These are phyloP conservation scores for Nicotiana rustica DNA, from an alignment of 305 asterid genomes.

Conservation along the genomic window DNA sequence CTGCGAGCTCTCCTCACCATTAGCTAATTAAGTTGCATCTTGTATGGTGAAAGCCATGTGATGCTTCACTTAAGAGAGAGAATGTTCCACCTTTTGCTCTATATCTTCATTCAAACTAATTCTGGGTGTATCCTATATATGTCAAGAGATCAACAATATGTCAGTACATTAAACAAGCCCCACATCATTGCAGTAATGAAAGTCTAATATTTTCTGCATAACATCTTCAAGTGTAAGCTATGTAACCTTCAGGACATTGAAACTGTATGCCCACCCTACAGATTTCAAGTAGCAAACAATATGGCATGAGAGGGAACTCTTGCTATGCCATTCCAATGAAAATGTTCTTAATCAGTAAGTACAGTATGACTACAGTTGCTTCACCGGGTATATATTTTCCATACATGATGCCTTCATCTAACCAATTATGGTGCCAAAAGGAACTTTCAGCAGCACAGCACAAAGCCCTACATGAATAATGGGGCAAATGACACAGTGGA, in stretches of 20 bases:
- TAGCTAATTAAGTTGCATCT: not conserved
- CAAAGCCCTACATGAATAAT: not conserved
- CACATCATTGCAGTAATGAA: not conserved
- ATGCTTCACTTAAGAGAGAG: not conserved
- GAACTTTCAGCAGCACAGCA: slow-evolving; percentile 3
- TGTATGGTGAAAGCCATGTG: not conserved
- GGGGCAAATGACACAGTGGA: not conserved
- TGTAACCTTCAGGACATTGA: not conserved
- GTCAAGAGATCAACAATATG: slow-evolving; percentile 8
- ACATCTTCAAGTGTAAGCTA: not conserved
- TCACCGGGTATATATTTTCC: not conserved
- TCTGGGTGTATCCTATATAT: slow-evolving; percentile 3
- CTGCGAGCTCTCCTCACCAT: slow-evolving; percentile 17
- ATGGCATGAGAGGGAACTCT: not conserved
- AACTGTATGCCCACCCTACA: not conserved
- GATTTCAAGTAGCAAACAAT: not conserved
- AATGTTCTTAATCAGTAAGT: not conserved
- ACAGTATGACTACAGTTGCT: not conserved
- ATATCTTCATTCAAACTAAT: slow-evolving; percentile 24
- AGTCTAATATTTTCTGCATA: slow-evolving; percentile 5
- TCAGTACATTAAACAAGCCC: not conserved
- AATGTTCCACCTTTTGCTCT: not conserved
- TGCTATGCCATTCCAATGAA: slow-evolving; percentile 2
- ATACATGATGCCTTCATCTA: not conserved
- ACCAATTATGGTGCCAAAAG: not conserved